phyloP scores from a whole-genome alignment of 768 basidiomycete genomes.

The Auriscalpium microsporum region DNA sequence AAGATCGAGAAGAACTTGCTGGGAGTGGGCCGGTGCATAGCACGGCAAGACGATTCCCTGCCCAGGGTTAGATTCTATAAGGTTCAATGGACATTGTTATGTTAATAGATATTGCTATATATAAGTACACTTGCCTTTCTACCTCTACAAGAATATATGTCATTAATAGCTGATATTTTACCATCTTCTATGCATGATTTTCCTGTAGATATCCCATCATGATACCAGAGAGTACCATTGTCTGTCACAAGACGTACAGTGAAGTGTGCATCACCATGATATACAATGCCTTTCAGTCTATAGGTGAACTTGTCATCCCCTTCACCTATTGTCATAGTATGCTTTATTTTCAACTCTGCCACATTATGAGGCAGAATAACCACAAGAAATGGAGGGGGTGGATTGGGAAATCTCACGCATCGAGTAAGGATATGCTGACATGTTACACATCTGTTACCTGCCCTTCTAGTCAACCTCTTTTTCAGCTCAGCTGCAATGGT shows the following conservation, averaged over 20 bases:
- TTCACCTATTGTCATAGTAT: not conserved
- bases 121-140: not conserved
- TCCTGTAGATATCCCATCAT: slow-evolving; percentile 16
- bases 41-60: not conserved
- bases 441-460: not conserved
- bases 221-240: slow-evolving; percentile 17
- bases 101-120: not conserved
- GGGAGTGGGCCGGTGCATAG: not conserved
- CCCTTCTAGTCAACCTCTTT: not conserved
- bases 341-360: not conserved
- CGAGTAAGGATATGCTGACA: not conserved
- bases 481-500: not conserved
- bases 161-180: not conserved
- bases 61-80: not conserved
- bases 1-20: too few relatives aligned
- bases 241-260: slow-evolving; percentile 12
- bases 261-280: slow-evolving; percentile 18
- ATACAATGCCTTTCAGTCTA: slow-evolving; percentile 16
- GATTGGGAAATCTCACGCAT: not conserved
- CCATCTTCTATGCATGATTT: not conserved
- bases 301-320: not conserved
- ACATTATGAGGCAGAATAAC: not conserved
- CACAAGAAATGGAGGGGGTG: not conserved
- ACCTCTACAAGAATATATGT: not conserved
- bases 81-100: not conserved